Conservation (phyloP, 1,139 yeast species). For the Candida dubliniensis region DNA sequence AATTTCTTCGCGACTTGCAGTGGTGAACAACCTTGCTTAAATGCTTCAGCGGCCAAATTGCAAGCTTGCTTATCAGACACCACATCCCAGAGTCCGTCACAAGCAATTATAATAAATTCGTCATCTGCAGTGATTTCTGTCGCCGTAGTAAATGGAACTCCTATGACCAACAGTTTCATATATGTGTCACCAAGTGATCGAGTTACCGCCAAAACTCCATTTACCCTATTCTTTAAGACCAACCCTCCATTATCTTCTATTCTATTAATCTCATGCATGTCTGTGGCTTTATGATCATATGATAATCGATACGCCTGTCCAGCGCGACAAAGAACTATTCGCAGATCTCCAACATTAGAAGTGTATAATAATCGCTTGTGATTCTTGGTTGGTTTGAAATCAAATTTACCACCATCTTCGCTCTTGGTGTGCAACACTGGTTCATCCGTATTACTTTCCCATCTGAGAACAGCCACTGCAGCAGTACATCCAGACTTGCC, state of each 20-base stretch:
- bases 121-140: slow-evolving; percentile 68
- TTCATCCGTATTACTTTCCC: slow-evolving; percentile 51
- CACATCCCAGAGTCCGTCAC: slow-evolving; percentile 97
- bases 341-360: slow-evolving; percentile 93
- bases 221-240: slow-evolving; percentile 86
- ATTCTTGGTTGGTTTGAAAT: slow-evolving; percentile 42
- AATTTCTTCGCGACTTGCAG: slow-evolving; percentile 66
- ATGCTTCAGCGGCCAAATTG: slow-evolving; percentile 54
- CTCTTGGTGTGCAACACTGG: slow-evolving; percentile 2
- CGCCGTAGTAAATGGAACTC: slow-evolving; percentile 89
- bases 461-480: slow-evolving; percentile 85
- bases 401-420: slow-evolving; percentile 25
- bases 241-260: slow-evolving; percentile 81
- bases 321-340: slow-evolving; percentile 73
- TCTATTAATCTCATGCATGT: slow-evolving; percentile 71
- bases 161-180: slow-evolving; percentile 86
- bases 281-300: slow-evolving; percentile 94
- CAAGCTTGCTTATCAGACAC: slow-evolving; percentile 81
- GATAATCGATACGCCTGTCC: slow-evolving; percentile 78
- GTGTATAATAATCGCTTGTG: slow-evolving; percentile 81
- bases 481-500: slow-evolving; percentile 92
- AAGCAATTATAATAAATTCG: slow-evolving; percentile 78
- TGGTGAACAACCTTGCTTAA: slow-evolving; percentile 40
- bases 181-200: slow-evolving; percentile 93
- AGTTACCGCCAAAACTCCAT: slow-evolving; percentile 94